Evolutionary conservation across 345 rosid species (phyloP).

Genomic region (Alliaria petiolata): DNA sequence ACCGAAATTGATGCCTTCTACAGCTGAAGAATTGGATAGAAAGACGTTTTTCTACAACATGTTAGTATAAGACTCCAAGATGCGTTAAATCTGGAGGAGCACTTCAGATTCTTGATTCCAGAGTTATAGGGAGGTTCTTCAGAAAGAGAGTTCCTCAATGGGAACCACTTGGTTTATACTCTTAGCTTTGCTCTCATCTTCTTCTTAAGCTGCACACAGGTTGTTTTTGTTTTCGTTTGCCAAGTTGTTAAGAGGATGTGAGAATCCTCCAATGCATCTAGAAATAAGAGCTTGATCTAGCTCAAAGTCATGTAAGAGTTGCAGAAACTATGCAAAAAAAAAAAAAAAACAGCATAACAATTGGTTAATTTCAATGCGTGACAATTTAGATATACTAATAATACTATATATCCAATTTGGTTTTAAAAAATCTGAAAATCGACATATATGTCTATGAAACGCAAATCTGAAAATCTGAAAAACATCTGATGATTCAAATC

Average conservation of each 20-base stretch:
- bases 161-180: conserved; percentile 57
- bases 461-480: neutral
- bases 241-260: neutral
- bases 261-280: neutral
- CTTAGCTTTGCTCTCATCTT: neutral
- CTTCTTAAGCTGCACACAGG: too few relatives aligned
- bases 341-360: too few relatives aligned
- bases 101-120: conserved; percentile 55
- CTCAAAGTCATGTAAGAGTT: neutral
- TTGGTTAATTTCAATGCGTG: too few relatives aligned
- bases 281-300: neutral
- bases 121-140: conserved; percentile 58
- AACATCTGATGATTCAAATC: neutral
- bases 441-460: too few relatives aligned
- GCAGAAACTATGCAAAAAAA: too few relatives aligned
- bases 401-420: too few relatives aligned
- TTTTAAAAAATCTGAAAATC: too few relatives aligned
- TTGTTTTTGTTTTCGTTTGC: neutral
- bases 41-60: conserved; percentile 87
- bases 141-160: conserved; percentile 61
- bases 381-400: too few relatives aligned
- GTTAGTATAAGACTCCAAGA: conserved; percentile 88
- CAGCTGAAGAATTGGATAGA: conserved; percentile 77
- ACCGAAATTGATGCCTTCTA: conserved; percentile 96
- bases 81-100: conserved; percentile 69